phyloP scores from a whole-genome alignment of 768 basidiomycete genomes.

The Hericium erinaceus region DNA sequence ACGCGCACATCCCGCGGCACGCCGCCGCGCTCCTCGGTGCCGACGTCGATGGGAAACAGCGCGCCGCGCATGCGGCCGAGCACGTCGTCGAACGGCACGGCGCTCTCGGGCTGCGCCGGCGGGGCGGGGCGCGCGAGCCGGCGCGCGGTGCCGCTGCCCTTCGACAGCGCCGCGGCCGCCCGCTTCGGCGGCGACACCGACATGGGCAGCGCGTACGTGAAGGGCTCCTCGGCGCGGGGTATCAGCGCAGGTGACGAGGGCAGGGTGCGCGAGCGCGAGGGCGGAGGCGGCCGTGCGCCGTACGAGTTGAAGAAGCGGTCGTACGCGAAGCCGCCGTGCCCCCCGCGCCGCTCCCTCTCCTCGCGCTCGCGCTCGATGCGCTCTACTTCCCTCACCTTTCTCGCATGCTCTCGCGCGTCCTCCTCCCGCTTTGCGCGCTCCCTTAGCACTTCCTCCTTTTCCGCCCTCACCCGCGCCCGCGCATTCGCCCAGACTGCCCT shows the following conservation, averaged over 20 bases:
- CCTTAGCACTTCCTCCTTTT: conserved; percentile 1
- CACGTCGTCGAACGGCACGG: conserved; percentile 13
- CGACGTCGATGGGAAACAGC: conserved; percentile 7
- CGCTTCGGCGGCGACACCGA: neutral
- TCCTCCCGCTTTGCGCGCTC: conserved; percentile 7
- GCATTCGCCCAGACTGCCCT: neutral
- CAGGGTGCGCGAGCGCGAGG: neutral
- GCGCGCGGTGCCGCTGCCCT: conserved; percentile 4
- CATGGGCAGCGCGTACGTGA: conserved; percentile 11
- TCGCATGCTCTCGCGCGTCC: conserved; percentile 1
- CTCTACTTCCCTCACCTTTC: neutral
- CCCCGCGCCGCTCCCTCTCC: conserved; percentile 3
- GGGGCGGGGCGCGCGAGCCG: neutral
- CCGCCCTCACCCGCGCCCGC: conserved; percentile 10
- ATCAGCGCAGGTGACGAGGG: neutral
- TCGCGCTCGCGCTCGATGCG: conserved; percentile 3
- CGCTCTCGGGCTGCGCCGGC: conserved; percentile 1
- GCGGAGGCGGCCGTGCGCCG: conserved; percentile 1
- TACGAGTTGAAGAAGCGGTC: neutral
- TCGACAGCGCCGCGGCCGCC: neutral
- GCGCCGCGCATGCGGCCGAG: conserved; percentile 8
- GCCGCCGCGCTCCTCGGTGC: neutral
- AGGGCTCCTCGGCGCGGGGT: conserved; percentile 3
- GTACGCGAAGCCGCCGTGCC: neutral
- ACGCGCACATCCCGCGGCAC: neutral